Evolutionary conservation across 2,329 filamentous ascomycete genomes (phyloP).

Genomic region (Aureobasidium sp.): DNA sequence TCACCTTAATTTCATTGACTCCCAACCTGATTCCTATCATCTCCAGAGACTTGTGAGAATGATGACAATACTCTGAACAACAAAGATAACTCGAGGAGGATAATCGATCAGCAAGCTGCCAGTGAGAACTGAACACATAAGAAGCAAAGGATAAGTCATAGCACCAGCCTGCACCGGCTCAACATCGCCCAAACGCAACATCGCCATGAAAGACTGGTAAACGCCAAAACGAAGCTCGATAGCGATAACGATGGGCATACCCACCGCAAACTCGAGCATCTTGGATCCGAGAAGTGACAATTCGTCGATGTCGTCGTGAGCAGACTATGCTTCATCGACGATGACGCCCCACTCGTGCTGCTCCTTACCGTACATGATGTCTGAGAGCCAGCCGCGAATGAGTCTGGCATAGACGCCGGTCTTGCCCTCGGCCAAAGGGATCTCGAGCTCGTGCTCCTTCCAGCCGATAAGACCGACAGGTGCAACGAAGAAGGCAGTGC

Average conservation of each 20-base stretch:
- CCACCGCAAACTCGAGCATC: not conserved
- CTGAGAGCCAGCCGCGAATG: conserved; percentile 41
- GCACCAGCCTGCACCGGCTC: not conserved
- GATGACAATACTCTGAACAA: not conserved
- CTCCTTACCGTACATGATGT: conserved; percentile 44
- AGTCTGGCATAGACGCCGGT: conserved; percentile 32
- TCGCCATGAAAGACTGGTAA: not conserved
- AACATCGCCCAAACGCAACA: not conserved
- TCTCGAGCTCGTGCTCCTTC: conserved; percentile 36
- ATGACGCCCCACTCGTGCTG: conserved; percentile 42
- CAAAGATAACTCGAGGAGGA: not conserved
- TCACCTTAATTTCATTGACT: not conserved
- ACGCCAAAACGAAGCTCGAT: not conserved
- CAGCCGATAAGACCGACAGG: conserved; percentile 41
- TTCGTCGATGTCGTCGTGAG: not conserved
- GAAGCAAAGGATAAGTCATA: not conserved
- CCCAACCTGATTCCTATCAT: not conserved
- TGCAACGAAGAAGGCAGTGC: conserved; percentile 61
- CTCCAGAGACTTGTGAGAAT: not conserved
- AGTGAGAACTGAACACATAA: not conserved
- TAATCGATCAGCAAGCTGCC: not conserved
- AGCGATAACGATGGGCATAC: not conserved
- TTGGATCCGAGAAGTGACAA: not conserved
- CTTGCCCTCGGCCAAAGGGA: conserved; percentile 33
- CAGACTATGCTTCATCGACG: conserved; percentile 30